Conservation (phyloP, 148 eudicot species). For the Amaranthus hypochondriacus region DNA sequence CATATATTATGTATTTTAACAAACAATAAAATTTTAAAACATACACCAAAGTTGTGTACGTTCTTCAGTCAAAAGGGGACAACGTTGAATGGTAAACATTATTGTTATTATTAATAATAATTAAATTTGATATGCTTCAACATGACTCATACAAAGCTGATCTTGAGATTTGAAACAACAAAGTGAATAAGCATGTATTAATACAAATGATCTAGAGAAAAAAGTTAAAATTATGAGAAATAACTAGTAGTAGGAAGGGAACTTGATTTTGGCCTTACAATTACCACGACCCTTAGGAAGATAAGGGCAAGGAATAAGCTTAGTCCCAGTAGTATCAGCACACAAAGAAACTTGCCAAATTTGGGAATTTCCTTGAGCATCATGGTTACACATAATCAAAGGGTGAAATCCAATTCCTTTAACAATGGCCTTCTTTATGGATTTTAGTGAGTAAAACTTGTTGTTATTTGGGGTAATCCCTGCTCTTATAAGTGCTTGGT, state of each 20-base stretch:
- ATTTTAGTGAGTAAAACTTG: constrained; percentile 27
- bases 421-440: constrained; percentile 24
- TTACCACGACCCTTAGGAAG: constrained; percentile 28
- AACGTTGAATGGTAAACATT: no score
- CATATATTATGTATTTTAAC: no score
- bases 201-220: no score
- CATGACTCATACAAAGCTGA: no score
- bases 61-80: no score
- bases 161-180: no score
- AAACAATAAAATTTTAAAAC: no score
- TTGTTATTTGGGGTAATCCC: constrained; percentile 37
- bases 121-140: no score
- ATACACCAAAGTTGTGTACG: no score
- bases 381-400: constrained; percentile 32
- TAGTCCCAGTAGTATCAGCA: constrained; percentile 28
- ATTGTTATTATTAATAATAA: no score
- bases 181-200: no score
- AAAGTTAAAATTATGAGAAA: no score
- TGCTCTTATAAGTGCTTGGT: constrained; percentile 31
- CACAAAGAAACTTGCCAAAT: constrained; percentile 35
- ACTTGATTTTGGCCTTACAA: constrained; percentile 43
- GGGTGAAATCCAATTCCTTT: constrained; percentile 28
- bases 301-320: constrained; percentile 33
- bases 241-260: constrained; percentile 47
- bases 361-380: constrained; percentile 27